Conservation (phyloP, 768 basidiomycete genomes). For the Mycena belliarum region DNA sequence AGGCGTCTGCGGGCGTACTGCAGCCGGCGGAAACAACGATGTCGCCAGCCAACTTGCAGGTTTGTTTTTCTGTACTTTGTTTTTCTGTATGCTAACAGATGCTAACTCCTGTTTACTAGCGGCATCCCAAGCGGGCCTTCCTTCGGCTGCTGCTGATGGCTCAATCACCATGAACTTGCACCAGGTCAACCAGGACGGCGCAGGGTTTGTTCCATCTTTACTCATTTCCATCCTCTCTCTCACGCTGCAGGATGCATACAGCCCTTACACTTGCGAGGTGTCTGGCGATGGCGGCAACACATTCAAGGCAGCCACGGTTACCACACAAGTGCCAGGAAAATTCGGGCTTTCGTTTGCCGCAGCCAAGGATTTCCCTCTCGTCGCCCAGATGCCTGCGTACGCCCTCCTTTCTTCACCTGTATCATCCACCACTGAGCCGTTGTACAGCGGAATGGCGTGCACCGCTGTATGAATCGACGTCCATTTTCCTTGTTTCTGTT, state of each 20-base stretch:
- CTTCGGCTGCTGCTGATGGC: constrained; percentile 17
- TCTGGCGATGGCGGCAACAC: constrained; percentile 19
- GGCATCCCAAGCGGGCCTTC: constrained; percentile 18
- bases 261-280: constrained; percentile 19
- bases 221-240: background rate
- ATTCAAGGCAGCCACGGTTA: constrained; percentile 19
- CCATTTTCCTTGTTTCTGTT: background rate
- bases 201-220: constrained; percentile 8
- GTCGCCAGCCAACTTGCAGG: constrained; percentile 18
- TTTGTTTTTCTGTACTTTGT: background rate
- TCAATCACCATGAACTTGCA: constrained; percentile 20
- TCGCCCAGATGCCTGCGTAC: constrained; percentile 20
- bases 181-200: constrained; percentile 23
- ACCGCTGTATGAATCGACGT: constrained; percentile 5
- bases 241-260: background rate
- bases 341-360: constrained; percentile 7
- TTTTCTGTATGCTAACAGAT: background rate
- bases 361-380: constrained; percentile 16
- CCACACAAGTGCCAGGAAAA: constrained; percentile 12
- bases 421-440: background rate
- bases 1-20: constrained; percentile 16
- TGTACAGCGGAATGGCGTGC: constrained; percentile 13
- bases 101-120: background rate
- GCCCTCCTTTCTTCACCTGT: background rate
- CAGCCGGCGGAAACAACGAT: constrained; percentile 21